These are phyloP conservation scores for Paralagenidium karlingii DNA, from an alignment of 352 stramenopile species.

Conservation along the genomic window DNA sequence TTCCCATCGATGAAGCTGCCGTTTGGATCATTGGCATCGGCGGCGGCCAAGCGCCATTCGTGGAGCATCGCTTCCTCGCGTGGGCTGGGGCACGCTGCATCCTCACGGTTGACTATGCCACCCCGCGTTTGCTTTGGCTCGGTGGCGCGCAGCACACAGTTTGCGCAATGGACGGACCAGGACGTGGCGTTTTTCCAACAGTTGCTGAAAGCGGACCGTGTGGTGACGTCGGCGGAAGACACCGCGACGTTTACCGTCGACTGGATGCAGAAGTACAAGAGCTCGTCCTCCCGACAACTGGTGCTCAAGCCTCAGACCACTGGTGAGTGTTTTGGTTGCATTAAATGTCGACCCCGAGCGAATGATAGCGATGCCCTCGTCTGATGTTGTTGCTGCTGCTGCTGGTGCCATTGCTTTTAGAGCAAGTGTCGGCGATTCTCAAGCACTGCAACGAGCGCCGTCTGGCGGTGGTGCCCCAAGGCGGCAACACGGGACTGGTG, in stretches of 20 bases:
- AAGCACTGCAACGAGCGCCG: constrained; percentile 85
- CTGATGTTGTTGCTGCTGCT: background rate
- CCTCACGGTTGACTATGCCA: no score
- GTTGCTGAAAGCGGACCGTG: constrained; percentile 39
- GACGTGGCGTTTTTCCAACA: constrained; percentile 55
- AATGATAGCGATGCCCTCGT: no score
- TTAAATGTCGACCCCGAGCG: no score
- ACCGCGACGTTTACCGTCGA: constrained; percentile 61
- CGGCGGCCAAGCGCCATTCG: constrained; percentile 2
- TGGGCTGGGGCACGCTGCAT: background rate
- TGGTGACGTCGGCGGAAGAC: constrained; percentile 57
- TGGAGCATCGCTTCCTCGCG: background rate
- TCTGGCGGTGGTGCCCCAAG: constrained; percentile 90
- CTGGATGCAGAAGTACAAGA: constrained; percentile 82
- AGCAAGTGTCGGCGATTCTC: constrained; percentile 83
- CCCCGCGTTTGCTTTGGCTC: no score
- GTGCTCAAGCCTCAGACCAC: constrained; percentile 83
- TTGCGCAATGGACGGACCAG: constrained; percentile 38
- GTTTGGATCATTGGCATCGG: no score
- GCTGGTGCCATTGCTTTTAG: background rate
- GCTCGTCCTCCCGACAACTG: constrained; percentile 31
- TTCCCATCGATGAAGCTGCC: no score
- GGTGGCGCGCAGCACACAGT: constrained; percentile 22
- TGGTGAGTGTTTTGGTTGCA: background rate
- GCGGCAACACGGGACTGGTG: constrained; percentile 96